Evolutionary conservation across 2,329 filamentous ascomycete species (phyloP).

Genomic region (Trichoderma guizhouense): DNA sequence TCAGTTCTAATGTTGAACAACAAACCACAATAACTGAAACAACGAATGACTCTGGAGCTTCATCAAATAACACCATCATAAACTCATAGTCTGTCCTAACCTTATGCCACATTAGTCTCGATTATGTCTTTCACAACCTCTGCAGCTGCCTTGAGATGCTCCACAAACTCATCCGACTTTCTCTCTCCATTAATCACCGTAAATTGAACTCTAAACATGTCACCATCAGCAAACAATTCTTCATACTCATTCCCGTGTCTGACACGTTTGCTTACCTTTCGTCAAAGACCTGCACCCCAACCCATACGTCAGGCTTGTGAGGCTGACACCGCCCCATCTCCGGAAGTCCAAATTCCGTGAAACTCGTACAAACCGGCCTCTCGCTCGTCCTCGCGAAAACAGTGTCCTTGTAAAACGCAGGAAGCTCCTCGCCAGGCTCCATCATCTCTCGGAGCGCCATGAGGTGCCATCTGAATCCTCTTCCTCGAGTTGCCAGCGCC

Average conservation of each 20-base stretch:
- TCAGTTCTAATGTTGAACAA: too few relatives aligned
- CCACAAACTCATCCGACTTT: constrained; percentile 5
- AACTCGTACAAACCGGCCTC: neutral
- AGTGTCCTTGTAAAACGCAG: neutral
- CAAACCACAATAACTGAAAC: too few relatives aligned
- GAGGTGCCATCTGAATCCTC: constrained; percentile 11
- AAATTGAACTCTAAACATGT: neutral
- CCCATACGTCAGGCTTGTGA: neutral
- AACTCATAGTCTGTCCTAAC: neutral
- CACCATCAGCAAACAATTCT: neutral
- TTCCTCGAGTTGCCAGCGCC: neutral
- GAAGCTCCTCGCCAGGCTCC: neutral
- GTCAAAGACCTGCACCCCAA: constrained; percentile 12
- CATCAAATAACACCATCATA: too few relatives aligned
- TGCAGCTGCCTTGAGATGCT: neutral
- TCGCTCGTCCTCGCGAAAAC: neutral
- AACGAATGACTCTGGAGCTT: too few relatives aligned
- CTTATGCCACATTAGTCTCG: neutral
- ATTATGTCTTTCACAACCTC: neutral
- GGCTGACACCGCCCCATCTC: constrained; percentile 12
- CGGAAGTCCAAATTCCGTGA: constrained; percentile 5
- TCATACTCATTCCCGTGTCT: neutral
- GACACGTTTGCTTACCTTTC: neutral
- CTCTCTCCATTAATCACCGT: constrained; percentile 7
- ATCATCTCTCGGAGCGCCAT: constrained; percentile 7